Percentiles rank a stretch among this genome's conserved stretches.
Conservation (phyloP, 768 basidiomycete genomes). For the Cyclocybe aegerita region DNA sequence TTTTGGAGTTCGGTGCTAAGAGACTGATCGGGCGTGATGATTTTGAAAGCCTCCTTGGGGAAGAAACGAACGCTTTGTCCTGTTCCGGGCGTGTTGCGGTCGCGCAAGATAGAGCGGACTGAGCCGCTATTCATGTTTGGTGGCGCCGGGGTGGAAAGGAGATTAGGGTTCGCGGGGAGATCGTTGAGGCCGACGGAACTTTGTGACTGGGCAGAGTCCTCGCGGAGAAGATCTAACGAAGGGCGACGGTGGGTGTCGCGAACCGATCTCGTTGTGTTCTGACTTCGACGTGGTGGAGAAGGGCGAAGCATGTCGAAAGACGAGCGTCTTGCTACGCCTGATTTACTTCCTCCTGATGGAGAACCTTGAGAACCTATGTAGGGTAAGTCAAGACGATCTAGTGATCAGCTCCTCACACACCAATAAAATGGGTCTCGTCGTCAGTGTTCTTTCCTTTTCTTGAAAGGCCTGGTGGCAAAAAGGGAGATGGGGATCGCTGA, state of each 20-base stretch:
- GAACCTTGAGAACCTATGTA: conserved; percentile 28
- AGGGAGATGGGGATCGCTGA: conserved; percentile 13
- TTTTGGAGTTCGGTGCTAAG: conserved; percentile 37
- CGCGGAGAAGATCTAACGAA: conserved; percentile 39
- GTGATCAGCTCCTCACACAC: background rate
- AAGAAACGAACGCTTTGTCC: conserved; percentile 83
- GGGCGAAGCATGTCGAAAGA: conserved; percentile 34
- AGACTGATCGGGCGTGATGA: conserved; percentile 66
- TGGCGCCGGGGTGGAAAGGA: conserved; percentile 25
- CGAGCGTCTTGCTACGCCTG: conserved; percentile 15
- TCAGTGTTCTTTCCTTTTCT: background rate
- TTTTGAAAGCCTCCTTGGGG: conserved; percentile 63
- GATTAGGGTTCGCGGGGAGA: conserved; percentile 25
- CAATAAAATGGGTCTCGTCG: background rate
- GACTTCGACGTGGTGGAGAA: conserved; percentile 12
- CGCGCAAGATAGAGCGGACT: conserved; percentile 70
- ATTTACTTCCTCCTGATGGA: conserved; percentile 8
- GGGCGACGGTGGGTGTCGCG: conserved; percentile 30
- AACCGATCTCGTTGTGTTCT: conserved; percentile 23
- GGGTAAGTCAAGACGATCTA: background rate
- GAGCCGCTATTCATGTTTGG: conserved; percentile 46
- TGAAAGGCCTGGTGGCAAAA: conserved; percentile 3
- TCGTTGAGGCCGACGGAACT: conserved; percentile 16
- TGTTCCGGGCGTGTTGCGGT: conserved; percentile 69
- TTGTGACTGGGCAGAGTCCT: conserved; percentile 18